Percentiles rank a stretch among this genome's conserved stretches.
These are phyloP conservation scores for Amanita subjunquillea DNA, from an alignment of 768 basidiomycete genomes.

Conservation along the genomic window DNA sequence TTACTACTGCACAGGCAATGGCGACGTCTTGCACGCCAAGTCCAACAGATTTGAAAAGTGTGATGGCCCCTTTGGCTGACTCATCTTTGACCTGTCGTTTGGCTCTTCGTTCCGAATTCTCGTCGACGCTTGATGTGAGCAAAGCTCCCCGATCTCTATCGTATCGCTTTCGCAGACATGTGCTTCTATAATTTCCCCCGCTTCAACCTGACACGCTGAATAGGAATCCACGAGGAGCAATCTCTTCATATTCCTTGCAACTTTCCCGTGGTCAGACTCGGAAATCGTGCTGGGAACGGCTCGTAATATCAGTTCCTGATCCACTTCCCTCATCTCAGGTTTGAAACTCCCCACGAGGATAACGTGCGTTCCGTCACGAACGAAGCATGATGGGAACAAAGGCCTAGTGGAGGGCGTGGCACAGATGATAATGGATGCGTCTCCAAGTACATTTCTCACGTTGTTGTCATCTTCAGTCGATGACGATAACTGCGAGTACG, in stretches of 20 bases:
- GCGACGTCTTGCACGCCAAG: conserved; percentile 83
- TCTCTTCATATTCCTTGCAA: conserved; percentile 7
- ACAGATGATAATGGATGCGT: conserved; percentile 56
- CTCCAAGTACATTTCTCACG: conserved; percentile 22
- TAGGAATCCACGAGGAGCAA: conserved; percentile 66
- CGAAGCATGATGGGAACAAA: conserved; percentile 60
- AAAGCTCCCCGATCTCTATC: conserved; percentile 66
- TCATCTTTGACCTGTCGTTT: neutral
- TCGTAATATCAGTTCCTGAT: conserved; percentile 42
- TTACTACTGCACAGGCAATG: conserved; percentile 60
- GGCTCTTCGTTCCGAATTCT: neutral
- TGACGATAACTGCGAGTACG: neutral
- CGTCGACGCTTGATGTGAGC: neutral
- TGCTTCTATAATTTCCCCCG: conserved; percentile 72
- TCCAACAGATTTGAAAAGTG: conserved; percentile 85
- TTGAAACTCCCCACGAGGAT: conserved; percentile 79
- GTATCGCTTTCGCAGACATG: conserved; percentile 26
- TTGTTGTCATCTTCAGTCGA: conserved; percentile 4
- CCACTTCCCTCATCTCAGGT: conserved; percentile 72
- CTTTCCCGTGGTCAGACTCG: neutral
- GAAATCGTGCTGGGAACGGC: conserved; percentile 18
- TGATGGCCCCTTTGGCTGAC: conserved; percentile 35
- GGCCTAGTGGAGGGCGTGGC: conserved; percentile 66
- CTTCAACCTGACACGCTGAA: conserved; percentile 62
- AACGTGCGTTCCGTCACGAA: conserved; percentile 54